Conservation (phyloP, 352 stramenopile species). For the Phytophthora hibernalis region DNA sequence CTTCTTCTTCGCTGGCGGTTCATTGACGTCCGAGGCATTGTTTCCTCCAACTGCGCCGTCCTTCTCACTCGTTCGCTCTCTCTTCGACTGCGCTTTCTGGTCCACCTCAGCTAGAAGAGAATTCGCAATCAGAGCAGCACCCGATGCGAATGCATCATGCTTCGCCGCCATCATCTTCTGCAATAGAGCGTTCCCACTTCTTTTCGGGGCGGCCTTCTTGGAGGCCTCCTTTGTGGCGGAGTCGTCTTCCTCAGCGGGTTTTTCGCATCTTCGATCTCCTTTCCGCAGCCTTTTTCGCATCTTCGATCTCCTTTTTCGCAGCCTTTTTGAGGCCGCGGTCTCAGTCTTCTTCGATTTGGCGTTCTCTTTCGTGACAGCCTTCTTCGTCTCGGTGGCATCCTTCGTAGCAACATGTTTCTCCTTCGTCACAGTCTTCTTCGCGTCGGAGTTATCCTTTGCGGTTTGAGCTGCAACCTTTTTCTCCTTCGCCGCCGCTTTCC, state of each 20-base stretch:
- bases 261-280: conserved; percentile 22
- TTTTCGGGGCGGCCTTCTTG: conserved; percentile 35
- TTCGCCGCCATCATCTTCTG: conserved; percentile 46
- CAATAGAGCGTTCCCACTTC: conserved; percentile 41
- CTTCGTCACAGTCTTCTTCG: conserved; percentile 14
- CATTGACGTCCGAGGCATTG: conserved; percentile 5
- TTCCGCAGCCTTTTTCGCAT: conserved; percentile 12
- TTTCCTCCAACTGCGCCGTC: conserved; percentile 11
- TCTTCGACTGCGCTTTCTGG: conserved; percentile 16
- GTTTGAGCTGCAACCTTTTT: conserved; percentile 2
- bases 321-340: conserved; percentile 8
- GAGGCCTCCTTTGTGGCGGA: conserved; percentile 5
- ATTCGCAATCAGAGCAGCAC: conserved; percentile 30
- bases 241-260: conserved; percentile 13
- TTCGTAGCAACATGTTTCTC: too few relatives aligned
- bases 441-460: too few relatives aligned
- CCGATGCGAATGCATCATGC: conserved; percentile 27
- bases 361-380: too few relatives aligned
- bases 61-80: conserved; percentile 31
- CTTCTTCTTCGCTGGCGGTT: conserved; percentile 41
- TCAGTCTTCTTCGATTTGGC: conserved; percentile 10
- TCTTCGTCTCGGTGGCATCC: conserved; percentile 8
- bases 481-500: conserved; percentile 16
- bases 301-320: conserved; percentile 16
- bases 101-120: conserved; percentile 16